phyloP scores from a whole-genome alignment of 306 rosid genomes.

The Astragalus membranaceus region DNA sequence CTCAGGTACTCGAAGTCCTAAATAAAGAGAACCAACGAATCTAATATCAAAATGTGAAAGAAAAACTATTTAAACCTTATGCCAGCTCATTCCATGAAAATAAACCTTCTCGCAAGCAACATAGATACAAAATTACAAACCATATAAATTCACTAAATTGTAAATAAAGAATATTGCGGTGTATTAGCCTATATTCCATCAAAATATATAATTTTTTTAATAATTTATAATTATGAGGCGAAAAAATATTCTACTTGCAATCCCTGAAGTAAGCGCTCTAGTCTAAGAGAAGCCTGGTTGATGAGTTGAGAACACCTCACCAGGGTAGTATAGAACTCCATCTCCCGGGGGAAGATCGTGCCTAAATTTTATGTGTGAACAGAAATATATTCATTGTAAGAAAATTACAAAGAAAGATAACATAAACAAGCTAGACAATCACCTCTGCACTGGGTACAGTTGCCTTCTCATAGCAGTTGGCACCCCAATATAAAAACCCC shows the following conservation, averaged over 20 bases:
- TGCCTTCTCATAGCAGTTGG: conserved; percentile 99
- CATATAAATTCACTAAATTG: not conserved
- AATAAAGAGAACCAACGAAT: conserved; percentile 15
- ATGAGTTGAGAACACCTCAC: conserved; percentile 79
- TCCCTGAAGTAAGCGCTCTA: conserved; percentile 93
- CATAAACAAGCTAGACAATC: conserved; percentile 16
- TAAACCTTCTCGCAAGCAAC: not conserved
- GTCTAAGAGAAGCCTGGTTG: conserved; percentile 87
- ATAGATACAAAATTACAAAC: not conserved
- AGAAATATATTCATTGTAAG: not conserved
- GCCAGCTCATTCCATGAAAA: conserved; percentile 2
- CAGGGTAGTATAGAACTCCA: conserved; percentile 95
- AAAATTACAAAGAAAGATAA: not conserved
- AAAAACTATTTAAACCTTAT: not conserved
- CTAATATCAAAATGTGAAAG: conserved; percentile 22
- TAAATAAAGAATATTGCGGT: not conserved
- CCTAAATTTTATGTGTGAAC: conserved; percentile 65
- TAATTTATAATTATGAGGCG: conserved; percentile 1
- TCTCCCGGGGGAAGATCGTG: conserved; percentile 98
- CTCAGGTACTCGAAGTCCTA: conserved; percentile 86
- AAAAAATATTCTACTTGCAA: conserved; percentile 55
- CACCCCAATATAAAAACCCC: conserved; percentile 97
- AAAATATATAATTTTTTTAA: not conserved
- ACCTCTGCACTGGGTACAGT: conserved; percentile 91
- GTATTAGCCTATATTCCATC: not conserved